Evolutionary conservation across 768 basidiomycete genomes (phyloP).

Genomic region (Austroboletus eburneus): DNA sequence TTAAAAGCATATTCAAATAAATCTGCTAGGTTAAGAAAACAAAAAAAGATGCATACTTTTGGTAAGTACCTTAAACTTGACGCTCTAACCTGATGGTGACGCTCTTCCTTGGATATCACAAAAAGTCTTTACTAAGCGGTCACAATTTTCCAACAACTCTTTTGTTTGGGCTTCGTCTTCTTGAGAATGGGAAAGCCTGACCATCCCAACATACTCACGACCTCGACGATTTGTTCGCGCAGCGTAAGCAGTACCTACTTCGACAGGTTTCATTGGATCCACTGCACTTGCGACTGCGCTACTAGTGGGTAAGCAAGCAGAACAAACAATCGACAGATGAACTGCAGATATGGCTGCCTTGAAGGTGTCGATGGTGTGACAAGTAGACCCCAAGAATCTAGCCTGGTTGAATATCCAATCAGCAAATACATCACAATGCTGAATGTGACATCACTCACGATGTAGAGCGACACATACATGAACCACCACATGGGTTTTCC

Average conservation of each 20-base stretch:
- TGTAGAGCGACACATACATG: constrained; percentile 56
- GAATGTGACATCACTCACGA: constrained; percentile 48
- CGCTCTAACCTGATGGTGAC: no score
- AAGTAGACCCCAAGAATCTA: constrained; percentile 60
- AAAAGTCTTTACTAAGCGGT: constrained; percentile 45
- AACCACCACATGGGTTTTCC: constrained; percentile 41
- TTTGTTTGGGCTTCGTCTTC: constrained; percentile 44
- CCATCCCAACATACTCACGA: constrained; percentile 44
- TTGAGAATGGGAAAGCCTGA: constrained; percentile 49
- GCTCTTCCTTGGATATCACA: constrained; percentile 30
- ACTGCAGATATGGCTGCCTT: constrained; percentile 67
- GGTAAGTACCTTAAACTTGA: no score
- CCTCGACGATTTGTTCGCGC: constrained; percentile 59
- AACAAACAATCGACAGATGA: constrained; percentile 60
- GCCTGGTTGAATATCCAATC: constrained; percentile 40
- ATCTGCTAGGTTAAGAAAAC: no score
- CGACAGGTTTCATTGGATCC: constrained; percentile 13
- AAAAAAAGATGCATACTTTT: no score
- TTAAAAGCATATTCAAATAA: no score
- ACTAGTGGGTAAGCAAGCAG: constrained; percentile 43
- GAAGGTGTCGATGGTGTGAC: constrained; percentile 59
- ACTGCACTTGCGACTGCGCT: background rate
- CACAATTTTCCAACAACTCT: constrained; percentile 51
- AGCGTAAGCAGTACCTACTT: constrained; percentile 41
- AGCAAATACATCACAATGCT: background rate